Evolutionary conservation across 768 basidiomycete species (phyloP).

Genomic region (Russula griseocarnosa): DNA sequence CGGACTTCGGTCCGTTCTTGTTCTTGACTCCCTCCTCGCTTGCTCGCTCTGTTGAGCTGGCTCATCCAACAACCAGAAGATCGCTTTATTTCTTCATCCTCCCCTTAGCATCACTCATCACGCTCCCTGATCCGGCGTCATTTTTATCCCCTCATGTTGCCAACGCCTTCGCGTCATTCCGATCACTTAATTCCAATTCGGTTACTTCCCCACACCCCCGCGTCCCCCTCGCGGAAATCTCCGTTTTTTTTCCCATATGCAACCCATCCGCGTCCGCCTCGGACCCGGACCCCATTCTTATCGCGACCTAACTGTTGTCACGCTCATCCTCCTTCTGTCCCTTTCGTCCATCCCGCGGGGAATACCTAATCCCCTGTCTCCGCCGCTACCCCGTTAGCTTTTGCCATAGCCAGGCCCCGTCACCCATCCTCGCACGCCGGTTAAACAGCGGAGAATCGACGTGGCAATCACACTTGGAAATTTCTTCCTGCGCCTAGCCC

Average conservation of each 20-base stretch:
- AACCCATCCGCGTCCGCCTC: slow-evolving; percentile 2
- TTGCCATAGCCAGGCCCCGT: neutral
- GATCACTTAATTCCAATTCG: slow-evolving; percentile 20
- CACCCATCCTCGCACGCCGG: neutral
- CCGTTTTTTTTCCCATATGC: neutral
- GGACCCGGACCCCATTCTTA: slow-evolving; percentile 9
- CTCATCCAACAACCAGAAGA: neutral
- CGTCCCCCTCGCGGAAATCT: slow-evolving; percentile 22
- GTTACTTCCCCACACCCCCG: slow-evolving; percentile 26
- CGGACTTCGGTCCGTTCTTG: slow-evolving; percentile 1
- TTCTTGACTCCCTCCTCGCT: neutral
- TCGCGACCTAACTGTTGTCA: neutral
- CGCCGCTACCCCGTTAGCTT: neutral
- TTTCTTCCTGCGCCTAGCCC: slow-evolving; percentile 1
- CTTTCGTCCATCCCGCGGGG: slow-evolving; percentile 2
- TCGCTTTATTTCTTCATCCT: neutral
- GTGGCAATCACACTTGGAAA: slow-evolving; percentile 1
- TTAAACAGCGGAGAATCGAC: slow-evolving; percentile 17
- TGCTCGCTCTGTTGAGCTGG: neutral
- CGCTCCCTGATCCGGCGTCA: neutral
- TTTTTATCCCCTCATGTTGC: neutral
- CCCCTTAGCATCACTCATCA: neutral
- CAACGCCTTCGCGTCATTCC: slow-evolving; percentile 18
- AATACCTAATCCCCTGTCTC: slow-evolving; percentile 7
- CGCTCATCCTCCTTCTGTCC: neutral